Evolutionary conservation across 2,329 filamentous ascomycete genomes (phyloP).

Genomic region (Diaporthe nobilis): DNA sequence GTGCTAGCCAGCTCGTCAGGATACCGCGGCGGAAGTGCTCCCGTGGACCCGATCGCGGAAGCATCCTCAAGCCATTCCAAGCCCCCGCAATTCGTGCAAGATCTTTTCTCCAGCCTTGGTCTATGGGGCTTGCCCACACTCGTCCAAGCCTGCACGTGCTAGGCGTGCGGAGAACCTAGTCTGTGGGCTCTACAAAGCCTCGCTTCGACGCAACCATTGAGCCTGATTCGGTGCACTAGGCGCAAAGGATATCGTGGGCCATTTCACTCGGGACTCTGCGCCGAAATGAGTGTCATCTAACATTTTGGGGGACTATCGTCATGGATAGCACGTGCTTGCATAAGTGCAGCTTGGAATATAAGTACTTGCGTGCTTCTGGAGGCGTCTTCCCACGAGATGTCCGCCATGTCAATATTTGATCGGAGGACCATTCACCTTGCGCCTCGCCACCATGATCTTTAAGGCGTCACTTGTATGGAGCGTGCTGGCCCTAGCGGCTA

Average conservation of each 20-base stretch:
- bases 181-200: constrained; percentile 8
- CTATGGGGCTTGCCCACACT: constrained; percentile 31
- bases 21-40: constrained; percentile 18
- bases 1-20: background rate
- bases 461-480: constrained; percentile 10
- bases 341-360: constrained; percentile 6
- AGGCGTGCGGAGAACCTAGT: constrained; percentile 39
- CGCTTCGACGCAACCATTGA: constrained; percentile 27
- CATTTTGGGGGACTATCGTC: background rate
- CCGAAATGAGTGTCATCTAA: constrained; percentile 9
- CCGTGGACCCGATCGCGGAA: constrained; percentile 23
- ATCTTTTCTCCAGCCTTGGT: constrained; percentile 37
- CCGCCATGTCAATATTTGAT: background rate
- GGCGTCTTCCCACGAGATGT: background rate
- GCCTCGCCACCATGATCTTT: constrained; percentile 23
- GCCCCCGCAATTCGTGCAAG: constrained; percentile 39
- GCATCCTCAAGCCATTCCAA: background rate
- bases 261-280: background rate
- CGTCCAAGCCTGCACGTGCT: constrained; percentile 22
- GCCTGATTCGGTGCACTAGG: constrained; percentile 7
- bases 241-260: background rate
- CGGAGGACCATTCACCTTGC: background rate
- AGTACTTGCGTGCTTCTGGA: background rate
- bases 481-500: background rate
- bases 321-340: background rate